phyloP scores from a whole-genome alignment of 495 filamentous ascomycete species.

The Lentithecium fluviatile region DNA sequence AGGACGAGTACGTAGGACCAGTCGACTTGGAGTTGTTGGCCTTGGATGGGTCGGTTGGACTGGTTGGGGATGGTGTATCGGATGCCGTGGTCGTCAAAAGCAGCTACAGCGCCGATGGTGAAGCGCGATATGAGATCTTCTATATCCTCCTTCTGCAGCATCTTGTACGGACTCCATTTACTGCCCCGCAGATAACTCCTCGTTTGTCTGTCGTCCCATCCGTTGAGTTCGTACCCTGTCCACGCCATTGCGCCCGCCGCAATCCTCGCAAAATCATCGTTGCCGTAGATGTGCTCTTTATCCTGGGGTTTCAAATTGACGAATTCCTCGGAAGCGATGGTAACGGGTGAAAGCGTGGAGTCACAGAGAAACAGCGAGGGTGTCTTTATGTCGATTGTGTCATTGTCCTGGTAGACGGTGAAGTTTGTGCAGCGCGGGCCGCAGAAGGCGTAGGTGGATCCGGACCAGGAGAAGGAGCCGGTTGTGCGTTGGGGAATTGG shows the following conservation, averaged over 20 bases:
- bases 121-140: slow-evolving; percentile 24
- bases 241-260: slow-evolving; percentile 30
- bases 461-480: slow-evolving; percentile 26
- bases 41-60: slow-evolving; percentile 17
- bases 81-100: slow-evolving; percentile 31
- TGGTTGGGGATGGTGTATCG: slow-evolving; percentile 23
- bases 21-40: slow-evolving; percentile 28
- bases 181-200: slow-evolving; percentile 18
- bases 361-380: slow-evolving; percentile 29
- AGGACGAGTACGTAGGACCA: slow-evolving; percentile 26
- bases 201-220: slow-evolving; percentile 6
- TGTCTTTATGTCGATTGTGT: slow-evolving; percentile 10
- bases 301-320: slow-evolving; percentile 13
- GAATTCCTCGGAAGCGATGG: slow-evolving; percentile 15
- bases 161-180: slow-evolving; percentile 25
- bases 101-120: slow-evolving; percentile 29
- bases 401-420: slow-evolving; percentile 26
- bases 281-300: slow-evolving; percentile 22
- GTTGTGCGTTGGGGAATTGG: background rate
- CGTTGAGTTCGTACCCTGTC: slow-evolving; percentile 24
- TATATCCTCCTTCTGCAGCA: slow-evolving; percentile 14
- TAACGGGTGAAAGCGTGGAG: slow-evolving; percentile 15
- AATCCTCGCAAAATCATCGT: slow-evolving; percentile 30
- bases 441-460: slow-evolving; percentile 8
- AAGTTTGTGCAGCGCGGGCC: slow-evolving; percentile 35